Percentiles rank a stretch among this genome's conserved stretches.
phyloP scores from a whole-genome alignment of 2,329 filamentous ascomycete species.

The Paradendryphiella salina region DNA sequence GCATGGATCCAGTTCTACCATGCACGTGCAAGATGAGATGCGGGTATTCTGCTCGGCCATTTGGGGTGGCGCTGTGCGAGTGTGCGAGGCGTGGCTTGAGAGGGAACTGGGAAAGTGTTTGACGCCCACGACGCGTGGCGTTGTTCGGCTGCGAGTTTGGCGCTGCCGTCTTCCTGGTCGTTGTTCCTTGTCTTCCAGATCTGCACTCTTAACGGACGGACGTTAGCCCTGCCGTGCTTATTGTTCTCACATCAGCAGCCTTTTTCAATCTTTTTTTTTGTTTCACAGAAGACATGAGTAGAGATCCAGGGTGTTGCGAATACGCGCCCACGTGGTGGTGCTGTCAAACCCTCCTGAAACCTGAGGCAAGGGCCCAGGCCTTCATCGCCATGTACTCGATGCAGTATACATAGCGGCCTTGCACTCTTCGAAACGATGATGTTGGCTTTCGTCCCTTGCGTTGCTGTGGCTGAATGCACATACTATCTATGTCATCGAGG shows the following conservation, averaged over 20 bases:
- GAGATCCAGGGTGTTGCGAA: not conserved
- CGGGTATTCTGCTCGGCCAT: slow-evolving; percentile 1
- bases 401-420: not conserved
- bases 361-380: too few relatives aligned
- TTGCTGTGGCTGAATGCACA: not conserved
- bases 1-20: slow-evolving; percentile 3
- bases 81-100: slow-evolving; percentile 1
- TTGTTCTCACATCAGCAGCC: not conserved
- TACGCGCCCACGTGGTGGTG: not conserved
- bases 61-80: slow-evolving; percentile 8
- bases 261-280: not conserved
- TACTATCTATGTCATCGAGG: not conserved
- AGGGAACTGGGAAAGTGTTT: too few relatives aligned
- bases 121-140: too few relatives aligned
- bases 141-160: slow-evolving; percentile 2
- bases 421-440: not conserved
- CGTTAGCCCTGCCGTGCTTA: not conserved
- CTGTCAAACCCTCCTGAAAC: not conserved
- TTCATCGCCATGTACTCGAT: too few relatives aligned
- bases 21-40: slow-evolving; percentile 3
- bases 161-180: slow-evolving; percentile 3
- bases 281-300: not conserved
- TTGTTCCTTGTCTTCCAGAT: not conserved
- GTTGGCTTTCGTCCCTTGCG: not conserved
- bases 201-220: not conserved